Conservation (phyloP, 1,284 basidiomycete species). For the Rhodotorula sp. region DNA sequence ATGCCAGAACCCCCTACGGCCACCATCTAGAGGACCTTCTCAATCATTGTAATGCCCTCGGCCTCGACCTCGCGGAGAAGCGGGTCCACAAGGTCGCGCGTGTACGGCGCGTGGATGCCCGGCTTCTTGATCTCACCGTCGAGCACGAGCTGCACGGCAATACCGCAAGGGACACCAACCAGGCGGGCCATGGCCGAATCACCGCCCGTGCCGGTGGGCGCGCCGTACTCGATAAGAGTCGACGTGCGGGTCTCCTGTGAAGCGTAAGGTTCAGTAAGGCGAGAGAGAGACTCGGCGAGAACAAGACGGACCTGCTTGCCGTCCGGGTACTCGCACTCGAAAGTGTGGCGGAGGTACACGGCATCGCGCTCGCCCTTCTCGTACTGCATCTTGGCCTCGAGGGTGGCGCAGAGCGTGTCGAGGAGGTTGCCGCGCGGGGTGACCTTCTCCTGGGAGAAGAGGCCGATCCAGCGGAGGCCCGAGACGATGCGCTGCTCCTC, state of each 20-base stretch:
- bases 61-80: constrained; percentile 74
- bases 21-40: constrained; percentile 57
- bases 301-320: constrained; percentile 64
- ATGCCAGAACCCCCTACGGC: neutral
- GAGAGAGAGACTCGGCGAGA: neutral
- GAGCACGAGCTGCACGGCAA: constrained; percentile 64
- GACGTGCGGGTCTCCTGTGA: constrained; percentile 82
- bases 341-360: constrained; percentile 98
- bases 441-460: constrained; percentile 74
- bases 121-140: constrained; percentile 70
- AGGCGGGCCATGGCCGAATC: constrained; percentile 89
- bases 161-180: constrained; percentile 91
- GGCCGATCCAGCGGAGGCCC: constrained; percentile 89
- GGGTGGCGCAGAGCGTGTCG: constrained; percentile 87
- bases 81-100: constrained; percentile 57
- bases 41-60: constrained; percentile 69
- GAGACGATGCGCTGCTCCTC: constrained; percentile 77
- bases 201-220: constrained; percentile 56
- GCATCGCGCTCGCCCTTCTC: constrained; percentile 88
- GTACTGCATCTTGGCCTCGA: constrained; percentile 92
- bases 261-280: neutral
- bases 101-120: constrained; percentile 71
- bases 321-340: constrained; percentile 81
- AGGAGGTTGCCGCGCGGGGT: constrained; percentile 76
- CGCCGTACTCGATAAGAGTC: constrained; percentile 87